Evolutionary conservation across 768 basidiomycete genomes (phyloP).

Genomic region (Butyriboletus loyo): DNA sequence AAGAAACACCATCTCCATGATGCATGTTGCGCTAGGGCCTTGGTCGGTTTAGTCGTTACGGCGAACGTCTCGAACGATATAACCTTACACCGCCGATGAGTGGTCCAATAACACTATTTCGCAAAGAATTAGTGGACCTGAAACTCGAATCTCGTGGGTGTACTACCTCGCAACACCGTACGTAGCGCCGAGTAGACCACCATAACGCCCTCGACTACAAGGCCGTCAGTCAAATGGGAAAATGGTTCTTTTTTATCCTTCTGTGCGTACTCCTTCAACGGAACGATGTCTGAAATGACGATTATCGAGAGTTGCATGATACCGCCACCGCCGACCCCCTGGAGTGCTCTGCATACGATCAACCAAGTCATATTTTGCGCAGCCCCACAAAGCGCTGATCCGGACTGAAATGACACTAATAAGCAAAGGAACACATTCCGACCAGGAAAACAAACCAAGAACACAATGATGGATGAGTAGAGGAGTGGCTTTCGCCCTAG

Average conservation of each 20-base stretch:
- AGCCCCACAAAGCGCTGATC: constrained; percentile 77
- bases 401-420: constrained; percentile 42
- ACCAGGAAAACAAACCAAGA: constrained; percentile 48
- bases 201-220: constrained; percentile 70
- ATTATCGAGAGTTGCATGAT: constrained; percentile 74
- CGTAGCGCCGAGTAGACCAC: constrained; percentile 68
- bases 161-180: constrained; percentile 62
- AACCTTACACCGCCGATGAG: constrained; percentile 73
- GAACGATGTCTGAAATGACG: constrained; percentile 79
- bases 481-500: constrained; percentile 61
- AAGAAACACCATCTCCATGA: constrained; percentile 83
- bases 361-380: constrained; percentile 78
- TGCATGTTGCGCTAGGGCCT: constrained; percentile 70
- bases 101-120: constrained; percentile 61
- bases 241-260: not conserved
- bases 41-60: not conserved
- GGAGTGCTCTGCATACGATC: constrained; percentile 70
- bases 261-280: constrained; percentile 61
- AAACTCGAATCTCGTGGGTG: not conserved
- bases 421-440: not conserved
- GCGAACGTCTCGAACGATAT: not conserved
- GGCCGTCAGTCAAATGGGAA: constrained; percentile 12
- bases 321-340: constrained; percentile 81
- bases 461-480: constrained; percentile 58
- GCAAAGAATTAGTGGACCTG: not conserved